Evolutionary conservation across 768 basidiomycete genomes (phyloP).

Genomic region (Strobilomyces confusus): DNA sequence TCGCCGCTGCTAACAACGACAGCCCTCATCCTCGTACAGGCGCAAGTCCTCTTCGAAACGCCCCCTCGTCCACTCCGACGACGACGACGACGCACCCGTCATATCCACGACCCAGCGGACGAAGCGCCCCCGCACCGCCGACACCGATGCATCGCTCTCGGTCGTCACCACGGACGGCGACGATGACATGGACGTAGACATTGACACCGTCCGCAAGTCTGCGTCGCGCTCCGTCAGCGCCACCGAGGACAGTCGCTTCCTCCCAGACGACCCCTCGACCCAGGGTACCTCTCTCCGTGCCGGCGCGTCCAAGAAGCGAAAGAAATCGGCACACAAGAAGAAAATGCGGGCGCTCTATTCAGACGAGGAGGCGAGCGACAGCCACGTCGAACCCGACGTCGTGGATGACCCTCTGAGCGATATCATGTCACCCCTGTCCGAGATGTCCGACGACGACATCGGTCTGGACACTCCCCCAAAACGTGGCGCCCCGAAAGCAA

Average conservation of each 20-base stretch:
- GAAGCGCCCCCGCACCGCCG: slow-evolving; percentile 27
- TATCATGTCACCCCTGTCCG: slow-evolving; percentile 20
- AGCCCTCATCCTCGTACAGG: slow-evolving; percentile 19
- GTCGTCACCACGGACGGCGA: slow-evolving; percentile 40
- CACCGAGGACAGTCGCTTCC: slow-evolving; percentile 22
- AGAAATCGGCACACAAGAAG: slow-evolving; percentile 18
- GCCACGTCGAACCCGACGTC: slow-evolving; percentile 23
- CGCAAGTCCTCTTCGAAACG: slow-evolving; percentile 25
- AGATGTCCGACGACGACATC: slow-evolving; percentile 26
- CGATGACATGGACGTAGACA: slow-evolving; percentile 37
- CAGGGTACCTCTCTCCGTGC: background rate
- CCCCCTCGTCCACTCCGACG: slow-evolving; percentile 34
- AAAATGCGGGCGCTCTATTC: slow-evolving; percentile 21
- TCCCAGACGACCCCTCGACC: background rate
- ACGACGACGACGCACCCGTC: slow-evolving; percentile 29
- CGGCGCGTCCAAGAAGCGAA: slow-evolving; percentile 9
- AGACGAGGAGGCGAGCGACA: slow-evolving; percentile 29
- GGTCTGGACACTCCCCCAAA: slow-evolving; percentile 20
- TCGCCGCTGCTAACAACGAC: slow-evolving; percentile 8
- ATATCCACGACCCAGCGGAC: slow-evolving; percentile 44
- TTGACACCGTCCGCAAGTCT: slow-evolving; percentile 33
- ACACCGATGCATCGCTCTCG: slow-evolving; percentile 24
- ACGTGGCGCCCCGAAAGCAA: slow-evolving; percentile 23
- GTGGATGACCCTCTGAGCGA: slow-evolving; percentile 27
- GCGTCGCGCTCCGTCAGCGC: slow-evolving; percentile 6